Percentiles rank a stretch among this genome's conserved stretches.
phyloP scores from a whole-genome alignment of 2,329 filamentous ascomycete genomes.

The Colletotrichum camelliae region DNA sequence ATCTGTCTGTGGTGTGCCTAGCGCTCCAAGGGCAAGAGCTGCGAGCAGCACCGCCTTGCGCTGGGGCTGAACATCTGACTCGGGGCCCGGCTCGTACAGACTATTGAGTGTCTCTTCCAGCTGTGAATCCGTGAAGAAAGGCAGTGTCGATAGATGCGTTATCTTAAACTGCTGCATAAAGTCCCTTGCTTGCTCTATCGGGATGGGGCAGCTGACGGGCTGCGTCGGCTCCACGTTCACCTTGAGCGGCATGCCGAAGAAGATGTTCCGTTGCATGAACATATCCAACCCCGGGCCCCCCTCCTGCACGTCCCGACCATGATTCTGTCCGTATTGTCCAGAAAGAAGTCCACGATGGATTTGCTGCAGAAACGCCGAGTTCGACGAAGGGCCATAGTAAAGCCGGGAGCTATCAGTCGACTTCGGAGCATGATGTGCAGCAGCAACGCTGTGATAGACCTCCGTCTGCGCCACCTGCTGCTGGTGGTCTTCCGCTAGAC shows the following conservation, averaged over 20 bases:
- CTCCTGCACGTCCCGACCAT: slow-evolving; percentile 25
- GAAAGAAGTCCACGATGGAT: slow-evolving; percentile 31
- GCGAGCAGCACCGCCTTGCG: slow-evolving; percentile 26
- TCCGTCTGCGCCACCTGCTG: slow-evolving; percentile 38
- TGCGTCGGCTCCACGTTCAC: slow-evolving; percentile 18
- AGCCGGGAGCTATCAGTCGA: slow-evolving; percentile 29
- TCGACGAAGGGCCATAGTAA: slow-evolving; percentile 32
- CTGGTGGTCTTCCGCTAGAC: slow-evolving; percentile 15
- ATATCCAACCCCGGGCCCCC: slow-evolving; percentile 30
- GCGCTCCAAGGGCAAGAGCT: slow-evolving; percentile 30
- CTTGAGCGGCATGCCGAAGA: slow-evolving; percentile 32
- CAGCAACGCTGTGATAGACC: slow-evolving; percentile 27
- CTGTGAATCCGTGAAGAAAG: slow-evolving; percentile 25
- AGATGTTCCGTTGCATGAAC: slow-evolving; percentile 34
- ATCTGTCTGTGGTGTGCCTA: slow-evolving; percentile 27
- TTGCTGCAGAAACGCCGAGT: slow-evolving; percentile 35
- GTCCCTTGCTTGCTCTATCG: slow-evolving; percentile 19
- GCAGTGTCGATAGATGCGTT: slow-evolving; percentile 18
- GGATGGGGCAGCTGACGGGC: slow-evolving; percentile 5
- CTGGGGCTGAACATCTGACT: slow-evolving; percentile 24
- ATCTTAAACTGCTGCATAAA: slow-evolving; percentile 26
- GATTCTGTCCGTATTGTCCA: slow-evolving; percentile 11
- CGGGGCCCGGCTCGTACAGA: slow-evolving; percentile 19
- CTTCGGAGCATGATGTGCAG: slow-evolving; percentile 24
- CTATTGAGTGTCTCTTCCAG: slow-evolving; percentile 25